phyloP scores from a whole-genome alignment of 306 rosid species.

The Cucurbita moschata region DNA sequence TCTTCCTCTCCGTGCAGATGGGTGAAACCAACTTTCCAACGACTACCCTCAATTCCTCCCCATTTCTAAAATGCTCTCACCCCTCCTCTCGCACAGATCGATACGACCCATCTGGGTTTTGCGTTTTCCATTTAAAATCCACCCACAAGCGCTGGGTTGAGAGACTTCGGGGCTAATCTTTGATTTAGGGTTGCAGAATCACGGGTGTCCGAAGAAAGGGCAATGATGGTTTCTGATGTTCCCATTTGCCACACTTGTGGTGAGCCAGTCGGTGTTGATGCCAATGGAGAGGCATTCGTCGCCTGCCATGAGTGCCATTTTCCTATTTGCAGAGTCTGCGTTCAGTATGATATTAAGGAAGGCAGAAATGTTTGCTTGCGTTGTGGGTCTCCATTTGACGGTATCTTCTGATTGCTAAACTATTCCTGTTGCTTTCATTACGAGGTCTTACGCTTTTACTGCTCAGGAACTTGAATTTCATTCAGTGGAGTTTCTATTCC shows the following conservation, averaged over 20 bases:
- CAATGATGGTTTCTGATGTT: slow-evolving; percentile 73
- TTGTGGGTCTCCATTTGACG: slow-evolving; percentile 59
- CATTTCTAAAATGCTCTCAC: slow-evolving; percentile 17
- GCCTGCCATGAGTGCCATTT: slow-evolving; percentile 74
- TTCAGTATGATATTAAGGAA: slow-evolving; percentile 54
- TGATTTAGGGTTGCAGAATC: slow-evolving; percentile 8
- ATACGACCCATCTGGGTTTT: slow-evolving; percentile 6
- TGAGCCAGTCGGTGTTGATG: slow-evolving; percentile 55
- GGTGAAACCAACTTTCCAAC: slow-evolving; percentile 59
- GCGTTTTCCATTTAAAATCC: slow-evolving; percentile 40
- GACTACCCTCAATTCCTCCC: slow-evolving; percentile 20
- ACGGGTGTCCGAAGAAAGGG: background rate
- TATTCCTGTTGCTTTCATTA: background rate
- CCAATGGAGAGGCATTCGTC: slow-evolving; percentile 64
- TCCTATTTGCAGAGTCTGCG: slow-evolving; percentile 73
- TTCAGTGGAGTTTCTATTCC: background rate
- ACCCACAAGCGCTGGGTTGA: slow-evolving; percentile 8
- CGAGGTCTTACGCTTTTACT: background rate
- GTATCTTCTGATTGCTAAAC: slow-evolving; percentile 11
- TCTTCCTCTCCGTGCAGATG: slow-evolving; percentile 18
- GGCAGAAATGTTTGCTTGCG: slow-evolving; percentile 68
- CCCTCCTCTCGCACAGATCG: slow-evolving; percentile 1
- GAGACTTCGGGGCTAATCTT: slow-evolving; percentile 15
- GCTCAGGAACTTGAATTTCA: background rate
- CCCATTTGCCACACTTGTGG: slow-evolving; percentile 76